Evolutionary conservation across 2,329 filamentous ascomycete genomes (phyloP), one percentile per base, ranked within the genome.

Genomic region (Epichloe bromicola): DNA sequence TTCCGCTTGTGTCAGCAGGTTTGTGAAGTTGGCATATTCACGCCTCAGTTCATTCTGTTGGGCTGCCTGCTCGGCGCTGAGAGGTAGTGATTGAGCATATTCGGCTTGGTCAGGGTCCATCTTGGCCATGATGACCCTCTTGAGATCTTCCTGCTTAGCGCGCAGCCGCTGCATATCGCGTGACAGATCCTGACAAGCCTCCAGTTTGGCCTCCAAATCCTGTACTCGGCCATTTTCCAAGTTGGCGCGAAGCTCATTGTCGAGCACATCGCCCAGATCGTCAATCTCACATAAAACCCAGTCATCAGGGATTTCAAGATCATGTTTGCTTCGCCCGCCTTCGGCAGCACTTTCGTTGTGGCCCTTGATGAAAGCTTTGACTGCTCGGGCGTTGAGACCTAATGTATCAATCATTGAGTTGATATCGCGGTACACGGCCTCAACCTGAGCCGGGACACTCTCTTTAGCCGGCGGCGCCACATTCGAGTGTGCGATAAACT

Each of bases 371-470:
- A 83, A 85, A 11, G 72, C 72, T 46, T 74, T 73, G 38, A 91
- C 78, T 5, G 86, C 81, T 15, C 78, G 73, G 11, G 74, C 81
- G 63, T 97, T 97, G 47, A 96, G 76, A 10, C 91, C 91, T 40
- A 97, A 71, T 0, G 87, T 91, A 60, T 96, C 88, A 42, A 98
- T 83, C 93, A 97, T 98, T 12, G 86, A 86, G 65, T 93, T 91
- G 63, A 91, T 86, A 60, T 91, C 87, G 43, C 85, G 78, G 64
- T 87, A 93, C 1, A 85, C 72, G 17, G 79, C 76, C 60, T 85
- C 81, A 20, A 82, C 79, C 57, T 83, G 80, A 8, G 76, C 73
- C 4, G 80, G 76, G 34, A 84, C 72, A 44, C 74, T 80, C 50
- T 82, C 76, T 49, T 73, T 70, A 14, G 74, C 74, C 14, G 74